Evolutionary conservation across 495 filamentous ascomycete genomes (phyloP), one percentile per base, ranked within the genome.

Genomic region (Talaromyces adpressus): DNA sequence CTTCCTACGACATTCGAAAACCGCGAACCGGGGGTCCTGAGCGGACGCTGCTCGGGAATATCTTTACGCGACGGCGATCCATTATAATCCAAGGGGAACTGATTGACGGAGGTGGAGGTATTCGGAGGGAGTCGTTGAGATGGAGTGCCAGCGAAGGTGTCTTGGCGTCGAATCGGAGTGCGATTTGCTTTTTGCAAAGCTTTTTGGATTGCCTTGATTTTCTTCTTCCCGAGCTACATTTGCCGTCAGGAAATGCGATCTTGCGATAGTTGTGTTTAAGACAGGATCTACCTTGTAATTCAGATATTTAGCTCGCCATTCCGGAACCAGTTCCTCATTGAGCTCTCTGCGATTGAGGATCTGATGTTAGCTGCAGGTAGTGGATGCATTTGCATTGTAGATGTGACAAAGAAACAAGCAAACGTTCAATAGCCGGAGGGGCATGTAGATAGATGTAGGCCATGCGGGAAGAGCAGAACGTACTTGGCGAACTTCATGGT

Each of bases 251-350:
- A 49, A 22, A 60, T 30, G 51, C 60, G 23, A 22, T 57, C 5
- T 14, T 27, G n/a, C 20, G 16, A 52, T 39, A 25, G 27, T 14
- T 16, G 8, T 7, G 36, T 63, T 23, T 23, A 23, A 7, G 9
- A 34, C 56, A 32, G 3, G 12, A 64, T 68, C 56, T 53, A 86
- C 88, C 82, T 92, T 95, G 79, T 97, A 97, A 76, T 96, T 86
- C 63, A 97, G 81, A 75, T 96, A 97, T 73, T 96, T 95, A 66
- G 84, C 85, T 67, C 89, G 84, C 92, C 92, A 97, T 82, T 97
- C 92, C 79, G 92, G 91, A 65, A 96, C 91, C 27, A 90, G 84
- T 63, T 94, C 89, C 71, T 87, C 85, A 59, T 97, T 92, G 62
- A 97, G 81, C 78, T 95, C 91, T 75, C 85, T 88, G 62, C 61